Evolutionary conservation across 2,329 filamentous ascomycete species (phyloP).

Genomic region (Keithomyces neogunnii): DNA sequence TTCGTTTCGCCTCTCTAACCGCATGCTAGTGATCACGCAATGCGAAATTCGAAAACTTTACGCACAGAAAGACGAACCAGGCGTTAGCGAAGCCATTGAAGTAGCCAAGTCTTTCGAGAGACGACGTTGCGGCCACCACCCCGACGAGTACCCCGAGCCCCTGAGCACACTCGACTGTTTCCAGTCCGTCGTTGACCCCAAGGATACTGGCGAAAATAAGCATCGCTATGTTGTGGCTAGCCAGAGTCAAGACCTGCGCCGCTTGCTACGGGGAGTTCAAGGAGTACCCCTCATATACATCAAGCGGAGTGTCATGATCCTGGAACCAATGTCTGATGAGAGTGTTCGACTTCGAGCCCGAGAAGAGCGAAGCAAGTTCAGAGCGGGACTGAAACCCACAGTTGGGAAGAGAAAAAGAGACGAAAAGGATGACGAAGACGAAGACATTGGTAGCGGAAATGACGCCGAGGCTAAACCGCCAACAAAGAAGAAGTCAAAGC

Average conservation of each 20-base stretch:
- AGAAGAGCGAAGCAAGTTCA: conserved; percentile 69
- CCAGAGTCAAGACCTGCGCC: conserved; percentile 58
- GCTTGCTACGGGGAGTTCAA: conserved; percentile 54
- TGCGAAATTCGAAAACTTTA: conserved; percentile 77
- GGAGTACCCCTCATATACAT: conserved; percentile 75
- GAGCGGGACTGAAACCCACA: conserved; percentile 53
- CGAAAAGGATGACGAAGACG: conserved; percentile 27
- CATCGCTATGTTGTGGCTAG: conserved; percentile 71
- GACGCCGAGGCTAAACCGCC: conserved; percentile 11
- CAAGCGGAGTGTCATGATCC: conserved; percentile 63
- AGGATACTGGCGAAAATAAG: conserved; percentile 62
- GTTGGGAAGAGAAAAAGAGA: conserved; percentile 43
- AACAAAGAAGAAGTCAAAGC: conserved; percentile 48
- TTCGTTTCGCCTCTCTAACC: conserved; percentile 14
- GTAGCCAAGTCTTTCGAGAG: conserved; percentile 69
- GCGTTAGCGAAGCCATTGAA: conserved; percentile 54
- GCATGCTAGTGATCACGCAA: conserved; percentile 60
- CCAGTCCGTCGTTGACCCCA: conserved; percentile 68
- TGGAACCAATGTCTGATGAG: conserved; percentile 63
- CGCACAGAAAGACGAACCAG: conserved; percentile 45
- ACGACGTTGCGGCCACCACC: conserved; percentile 69
- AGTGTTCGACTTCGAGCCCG: conserved; percentile 54
- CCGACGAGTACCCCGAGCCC: conserved; percentile 61
- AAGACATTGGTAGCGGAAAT: conserved; percentile 16
- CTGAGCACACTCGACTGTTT: conserved; percentile 64